These are phyloP conservation scores for Lactarius quietus DNA, from an alignment of 768 basidiomycete species.

Conservation along the genomic window DNA sequence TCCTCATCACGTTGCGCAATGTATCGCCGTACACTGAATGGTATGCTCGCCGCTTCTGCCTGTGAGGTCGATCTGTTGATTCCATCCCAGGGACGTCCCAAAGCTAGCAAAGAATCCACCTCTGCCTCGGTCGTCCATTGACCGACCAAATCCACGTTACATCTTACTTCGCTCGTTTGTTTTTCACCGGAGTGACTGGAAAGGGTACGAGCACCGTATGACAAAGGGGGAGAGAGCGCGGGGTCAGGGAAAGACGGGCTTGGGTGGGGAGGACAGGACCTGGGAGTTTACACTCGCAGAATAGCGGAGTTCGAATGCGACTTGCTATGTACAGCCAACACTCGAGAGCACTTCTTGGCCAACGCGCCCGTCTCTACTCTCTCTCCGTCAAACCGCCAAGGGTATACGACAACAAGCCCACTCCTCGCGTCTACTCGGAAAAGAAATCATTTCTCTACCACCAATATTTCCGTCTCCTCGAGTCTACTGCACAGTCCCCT, in stretches of 20 bases:
- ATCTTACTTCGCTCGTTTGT: conserved; percentile 71
- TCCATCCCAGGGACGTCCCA: conserved; percentile 61
- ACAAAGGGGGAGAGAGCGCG: conserved; percentile 80
- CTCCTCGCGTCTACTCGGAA: conserved; percentile 66
- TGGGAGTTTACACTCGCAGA: conserved; percentile 74
- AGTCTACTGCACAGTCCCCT: conserved; percentile 51
- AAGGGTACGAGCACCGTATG: conserved; percentile 91
- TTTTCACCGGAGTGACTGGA: conserved; percentile 68
- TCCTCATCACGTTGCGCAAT: conserved; percentile 85
- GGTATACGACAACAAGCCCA: conserved; percentile 48
- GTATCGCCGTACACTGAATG: conserved; percentile 85
- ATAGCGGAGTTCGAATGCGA: conserved; percentile 10
- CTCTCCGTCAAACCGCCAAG: conserved; percentile 53
- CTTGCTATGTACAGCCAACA: conserved; percentile 11
- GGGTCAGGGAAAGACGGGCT: conserved; percentile 62
- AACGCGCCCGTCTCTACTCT: conserved; percentile 22
- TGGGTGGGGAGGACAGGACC: conserved; percentile 75
- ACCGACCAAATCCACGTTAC: conserved; percentile 62
- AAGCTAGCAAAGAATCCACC: conserved; percentile 74
- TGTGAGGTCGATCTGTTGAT: background rate
- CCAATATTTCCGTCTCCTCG: conserved; percentile 72
- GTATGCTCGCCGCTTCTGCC: conserved; percentile 39
- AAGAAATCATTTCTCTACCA: conserved; percentile 80
- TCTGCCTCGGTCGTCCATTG: conserved; percentile 42
- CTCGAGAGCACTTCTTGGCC: conserved; percentile 1